phyloP scores from a whole-genome alignment of 1,139 yeast genomes.

The Yamadazyma epiphylla region DNA sequence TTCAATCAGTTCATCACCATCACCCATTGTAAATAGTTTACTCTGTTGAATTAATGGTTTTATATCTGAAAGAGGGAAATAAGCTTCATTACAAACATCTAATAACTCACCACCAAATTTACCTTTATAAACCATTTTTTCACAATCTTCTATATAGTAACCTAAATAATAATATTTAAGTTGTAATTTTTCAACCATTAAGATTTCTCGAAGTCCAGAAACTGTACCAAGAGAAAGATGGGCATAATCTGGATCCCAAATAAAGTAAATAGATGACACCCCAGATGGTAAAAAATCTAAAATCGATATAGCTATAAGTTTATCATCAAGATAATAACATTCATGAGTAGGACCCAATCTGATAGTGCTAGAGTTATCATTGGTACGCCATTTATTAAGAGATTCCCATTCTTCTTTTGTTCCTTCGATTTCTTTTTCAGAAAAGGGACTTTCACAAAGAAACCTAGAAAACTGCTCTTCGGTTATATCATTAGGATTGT shows the following conservation, averaged over 20 bases:
- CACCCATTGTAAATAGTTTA: conserved; percentile 36
- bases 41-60: conserved; percentile 32
- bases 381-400: conserved; percentile 26
- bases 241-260: conserved; percentile 83
- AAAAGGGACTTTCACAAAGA: conserved; percentile 67
- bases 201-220: conserved; percentile 70
- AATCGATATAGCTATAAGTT: conserved; percentile 72
- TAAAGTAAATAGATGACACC: conserved; percentile 79
- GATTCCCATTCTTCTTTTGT: conserved; percentile 23
- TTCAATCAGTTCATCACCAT: conserved; percentile 6
- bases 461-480: conserved; percentile 54
- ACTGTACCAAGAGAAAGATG: conserved; percentile 72
- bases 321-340: conserved; percentile 62
- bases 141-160: conserved; percentile 72
- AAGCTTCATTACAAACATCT: conserved; percentile 48
- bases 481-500: conserved; percentile 44
- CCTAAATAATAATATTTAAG: conserved; percentile 66
- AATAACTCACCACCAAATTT: conserved; percentile 72
- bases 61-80: conserved; percentile 38
- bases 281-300: conserved; percentile 75
- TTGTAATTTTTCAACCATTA: conserved; percentile 40
- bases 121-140: conserved; percentile 79
- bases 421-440: conserved; percentile 23
- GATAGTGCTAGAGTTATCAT: conserved; percentile 12
- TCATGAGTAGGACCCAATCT: conserved; percentile 63